phyloP scores from a whole-genome alignment of 169 alveolate genomes.

The Plasmodium fragile region DNA sequence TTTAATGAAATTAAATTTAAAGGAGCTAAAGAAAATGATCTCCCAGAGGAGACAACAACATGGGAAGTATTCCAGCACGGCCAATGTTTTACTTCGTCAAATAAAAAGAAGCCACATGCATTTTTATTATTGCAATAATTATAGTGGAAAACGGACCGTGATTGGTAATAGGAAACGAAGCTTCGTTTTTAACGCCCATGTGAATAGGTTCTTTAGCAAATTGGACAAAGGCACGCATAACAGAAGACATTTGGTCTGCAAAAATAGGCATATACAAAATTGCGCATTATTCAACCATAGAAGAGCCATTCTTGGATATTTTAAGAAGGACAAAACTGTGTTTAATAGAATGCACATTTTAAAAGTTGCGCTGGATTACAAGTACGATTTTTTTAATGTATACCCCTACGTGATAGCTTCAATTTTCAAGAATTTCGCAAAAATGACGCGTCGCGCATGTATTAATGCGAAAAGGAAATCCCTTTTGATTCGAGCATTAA shows the following conservation, averaged over 20 bases:
- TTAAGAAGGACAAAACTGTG: constrained; percentile 26
- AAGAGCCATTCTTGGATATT: background rate
- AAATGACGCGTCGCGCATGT: background rate
- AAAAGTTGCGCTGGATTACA: background rate
- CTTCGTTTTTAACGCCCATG: background rate
- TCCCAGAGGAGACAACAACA: background rate
- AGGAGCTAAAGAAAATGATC: background rate
- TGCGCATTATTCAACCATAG: background rate
- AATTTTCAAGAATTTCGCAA: constrained; percentile 15
- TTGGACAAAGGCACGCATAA: background rate
- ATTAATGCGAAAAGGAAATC: background rate
- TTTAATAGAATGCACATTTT: constrained; percentile 26
- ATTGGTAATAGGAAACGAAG: background rate
- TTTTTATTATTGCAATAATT: constrained; percentile 4
- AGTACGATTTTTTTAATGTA: constrained; percentile 47
- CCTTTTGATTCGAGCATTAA: constrained; percentile 9
- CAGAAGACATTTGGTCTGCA: background rate
- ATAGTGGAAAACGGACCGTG: background rate
- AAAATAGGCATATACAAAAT: background rate
- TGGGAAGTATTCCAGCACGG: constrained; percentile 5
- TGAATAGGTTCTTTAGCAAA: background rate
- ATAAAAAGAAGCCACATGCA: background rate
- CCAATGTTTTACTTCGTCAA: background rate
- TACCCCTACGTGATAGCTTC: constrained; percentile 34
- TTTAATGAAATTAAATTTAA: background rate